These are phyloP conservation scores for Saccharomycopsis phalli DNA, from an alignment of 1,139 yeast genomes.

Conservation along the genomic window DNA sequence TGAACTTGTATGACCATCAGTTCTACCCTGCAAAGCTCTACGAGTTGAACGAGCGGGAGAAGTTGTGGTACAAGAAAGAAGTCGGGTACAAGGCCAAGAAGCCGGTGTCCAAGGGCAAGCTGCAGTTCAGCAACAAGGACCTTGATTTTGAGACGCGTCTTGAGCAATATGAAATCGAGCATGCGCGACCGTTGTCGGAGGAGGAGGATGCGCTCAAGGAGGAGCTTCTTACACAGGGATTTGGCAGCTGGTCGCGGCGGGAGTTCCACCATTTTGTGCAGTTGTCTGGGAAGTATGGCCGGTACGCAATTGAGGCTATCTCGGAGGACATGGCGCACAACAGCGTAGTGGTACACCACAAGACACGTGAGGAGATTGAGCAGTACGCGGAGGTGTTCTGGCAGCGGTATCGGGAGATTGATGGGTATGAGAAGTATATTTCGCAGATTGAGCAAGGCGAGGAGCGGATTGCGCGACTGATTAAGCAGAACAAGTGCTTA, in stretches of 20 bases:
- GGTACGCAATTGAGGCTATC: constrained; percentile 53
- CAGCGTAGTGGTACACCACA: constrained; percentile 24
- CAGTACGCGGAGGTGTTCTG: constrained; percentile 63
- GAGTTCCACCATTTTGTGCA: constrained; percentile 63
- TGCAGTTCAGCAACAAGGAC: constrained; percentile 34
- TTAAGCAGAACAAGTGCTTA: constrained; percentile 57
- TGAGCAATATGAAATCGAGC: constrained; percentile 54
- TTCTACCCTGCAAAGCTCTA: constrained; percentile 54
- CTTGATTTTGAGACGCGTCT: constrained; percentile 38
- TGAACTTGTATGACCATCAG: constrained; percentile 66
- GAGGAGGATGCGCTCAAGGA: constrained; percentile 55
- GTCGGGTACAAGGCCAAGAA: constrained; percentile 42
- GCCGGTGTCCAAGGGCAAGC: constrained; percentile 26
- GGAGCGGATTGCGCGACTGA: constrained; percentile 49
- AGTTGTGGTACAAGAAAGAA: constrained; percentile 47
- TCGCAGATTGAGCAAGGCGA: constrained; percentile 70
- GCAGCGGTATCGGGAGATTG: constrained; percentile 54
- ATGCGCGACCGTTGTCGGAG: constrained; percentile 57
- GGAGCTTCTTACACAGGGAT: constrained; percentile 49
- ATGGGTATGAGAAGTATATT: constrained; percentile 62
- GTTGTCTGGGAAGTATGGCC: constrained; percentile 56
- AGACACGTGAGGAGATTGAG: constrained; percentile 58
- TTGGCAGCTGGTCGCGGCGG: constrained; percentile 58
- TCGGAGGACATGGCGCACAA: constrained; percentile 50
- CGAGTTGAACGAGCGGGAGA: constrained; percentile 59